Conservation (phyloP, 257 asterid species). For the Capsicum baccatum region DNA sequence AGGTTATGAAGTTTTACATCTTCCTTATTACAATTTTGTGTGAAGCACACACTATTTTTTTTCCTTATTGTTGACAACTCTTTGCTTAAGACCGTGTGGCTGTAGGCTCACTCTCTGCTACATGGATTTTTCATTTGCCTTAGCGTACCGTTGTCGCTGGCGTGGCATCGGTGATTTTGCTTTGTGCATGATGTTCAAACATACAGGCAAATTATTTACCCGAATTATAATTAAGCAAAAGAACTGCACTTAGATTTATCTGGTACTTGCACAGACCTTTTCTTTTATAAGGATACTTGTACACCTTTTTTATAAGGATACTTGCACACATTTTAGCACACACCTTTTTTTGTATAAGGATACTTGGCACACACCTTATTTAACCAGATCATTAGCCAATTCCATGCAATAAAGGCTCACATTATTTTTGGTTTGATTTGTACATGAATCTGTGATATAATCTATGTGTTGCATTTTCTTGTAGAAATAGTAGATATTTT, state of each 20-base stretch:
- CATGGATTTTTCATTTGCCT: neutral
- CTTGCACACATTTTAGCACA: neutral
- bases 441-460: neutral
- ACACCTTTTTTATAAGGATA: neutral
- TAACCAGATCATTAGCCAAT: neutral
- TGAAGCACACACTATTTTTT: neutral
- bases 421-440: neutral
- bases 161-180: neutral
- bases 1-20: conserved; percentile 50
- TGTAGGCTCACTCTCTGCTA: neutral
- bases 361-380: neutral
- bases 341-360: neutral
- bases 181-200: neutral
- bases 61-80: neutral
- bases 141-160: neutral
- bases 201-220: neutral
- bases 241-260: neutral
- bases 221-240: neutral
- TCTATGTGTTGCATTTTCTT: neutral
- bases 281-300: neutral
- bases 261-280: neutral
- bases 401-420: neutral
- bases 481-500: neutral
- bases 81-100: neutral
- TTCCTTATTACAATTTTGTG: neutral